phyloP scores from a whole-genome alignment of 2,329 filamentous ascomycete species.

The Calonectria naviculata region DNA sequence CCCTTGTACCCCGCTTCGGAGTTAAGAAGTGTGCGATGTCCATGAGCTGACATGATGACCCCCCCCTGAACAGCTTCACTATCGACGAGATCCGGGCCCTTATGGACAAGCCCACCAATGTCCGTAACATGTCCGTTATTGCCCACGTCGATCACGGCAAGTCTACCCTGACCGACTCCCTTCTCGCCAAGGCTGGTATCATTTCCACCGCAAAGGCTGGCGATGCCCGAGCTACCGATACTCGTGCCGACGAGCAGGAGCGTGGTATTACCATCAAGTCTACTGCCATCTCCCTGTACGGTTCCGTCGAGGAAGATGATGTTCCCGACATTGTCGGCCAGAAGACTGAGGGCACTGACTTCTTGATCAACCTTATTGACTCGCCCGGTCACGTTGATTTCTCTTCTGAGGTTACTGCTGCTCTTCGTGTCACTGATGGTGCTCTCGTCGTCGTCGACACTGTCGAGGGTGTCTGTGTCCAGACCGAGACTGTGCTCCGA shows the following conservation, averaged over 20 bases:
- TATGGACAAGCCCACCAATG: constrained; percentile 84
- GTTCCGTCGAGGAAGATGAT: constrained; percentile 85
- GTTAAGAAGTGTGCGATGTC: constrained; percentile 46
- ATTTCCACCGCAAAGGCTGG: constrained; percentile 98
- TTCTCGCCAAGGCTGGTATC: constrained; percentile 99
- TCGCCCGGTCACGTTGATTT: constrained; percentile 99
- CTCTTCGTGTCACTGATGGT: constrained; percentile 99
- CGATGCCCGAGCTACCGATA: constrained; percentile 96
- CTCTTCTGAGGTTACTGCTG: constrained; percentile 99
- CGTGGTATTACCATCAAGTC: constrained; percentile 99
- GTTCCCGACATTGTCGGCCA: constrained; percentile 93
- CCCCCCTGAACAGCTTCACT: constrained; percentile 81
- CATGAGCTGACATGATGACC: constrained; percentile 61
- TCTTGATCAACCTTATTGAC: constrained; percentile 99
- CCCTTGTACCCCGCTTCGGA: constrained; percentile 53
- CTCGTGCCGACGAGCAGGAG: constrained; percentile 97
- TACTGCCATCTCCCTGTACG: constrained; percentile 98
- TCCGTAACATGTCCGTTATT: constrained; percentile 99
- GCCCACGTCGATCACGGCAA: constrained; percentile 99
- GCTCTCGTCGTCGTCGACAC: constrained; percentile 99
- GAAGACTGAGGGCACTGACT: constrained; percentile 91
- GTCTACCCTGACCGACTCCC: constrained; percentile 99
- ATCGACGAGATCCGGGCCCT: constrained; percentile 88
- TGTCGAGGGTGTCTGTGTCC: constrained; percentile 99
- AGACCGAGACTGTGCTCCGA: constrained; percentile 99